Conservation (phyloP, 2,329 filamentous ascomycete genomes). For the Pezicula carpinea region DNA sequence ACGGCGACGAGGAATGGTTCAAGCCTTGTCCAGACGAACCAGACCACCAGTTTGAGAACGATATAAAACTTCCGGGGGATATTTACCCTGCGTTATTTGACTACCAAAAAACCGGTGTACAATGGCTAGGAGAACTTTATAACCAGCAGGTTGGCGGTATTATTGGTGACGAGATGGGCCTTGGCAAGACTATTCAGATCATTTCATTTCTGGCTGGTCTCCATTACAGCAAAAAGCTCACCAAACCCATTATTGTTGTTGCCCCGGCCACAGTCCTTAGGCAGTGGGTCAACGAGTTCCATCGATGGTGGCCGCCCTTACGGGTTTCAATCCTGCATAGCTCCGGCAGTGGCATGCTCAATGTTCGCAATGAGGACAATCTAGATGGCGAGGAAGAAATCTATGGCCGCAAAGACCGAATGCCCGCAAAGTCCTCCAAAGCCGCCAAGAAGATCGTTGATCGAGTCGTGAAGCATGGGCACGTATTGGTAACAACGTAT, state of each 20-base stretch:
- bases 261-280: conserved; percentile 91
- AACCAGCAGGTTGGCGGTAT: conserved; percentile 89
- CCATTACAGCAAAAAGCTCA: conserved; percentile 84
- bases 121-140: conserved; percentile 93
- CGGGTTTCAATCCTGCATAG: conserved; percentile 92
- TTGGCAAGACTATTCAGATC: conserved; percentile 88
- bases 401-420: conserved; percentile 35
- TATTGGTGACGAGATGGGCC: conserved; percentile 94
- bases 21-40: conserved; percentile 79
- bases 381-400: conserved; percentile 51
- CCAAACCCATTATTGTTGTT: conserved; percentile 83
- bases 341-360: conserved; percentile 94
- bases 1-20: conserved; percentile 65
- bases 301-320: conserved; percentile 98
- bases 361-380: conserved; percentile 61
- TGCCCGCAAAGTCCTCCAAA: conserved; percentile 52
- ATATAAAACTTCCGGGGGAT: conserved; percentile 80
- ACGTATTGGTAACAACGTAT: conserved; percentile 94
- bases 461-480: conserved; percentile 75
- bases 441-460: conserved; percentile 78
- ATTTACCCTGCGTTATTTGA: conserved; percentile 90
- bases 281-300: conserved; percentile 98
- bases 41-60: conserved; percentile 68
- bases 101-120: conserved; percentile 94
- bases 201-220: conserved; percentile 70